Evolutionary conservation across 345 rosid species (phyloP).

Genomic region (Physaria fendleri): DNA sequence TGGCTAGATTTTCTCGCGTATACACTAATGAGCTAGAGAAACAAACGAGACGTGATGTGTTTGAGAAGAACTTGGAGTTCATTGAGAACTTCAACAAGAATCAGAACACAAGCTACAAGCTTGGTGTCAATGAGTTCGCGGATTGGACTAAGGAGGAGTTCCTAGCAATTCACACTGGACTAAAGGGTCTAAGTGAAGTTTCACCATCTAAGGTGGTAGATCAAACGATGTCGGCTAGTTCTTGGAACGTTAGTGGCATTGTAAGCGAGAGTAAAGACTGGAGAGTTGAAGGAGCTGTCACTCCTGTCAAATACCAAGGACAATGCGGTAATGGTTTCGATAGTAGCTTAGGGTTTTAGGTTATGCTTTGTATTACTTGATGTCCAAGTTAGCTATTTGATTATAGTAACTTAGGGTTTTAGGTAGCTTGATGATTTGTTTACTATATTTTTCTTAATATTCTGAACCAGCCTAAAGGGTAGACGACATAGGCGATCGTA

Average conservation of each 20-base stretch:
- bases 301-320: constrained; percentile 32
- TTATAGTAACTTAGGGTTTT: no score
- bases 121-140: constrained; percentile 46
- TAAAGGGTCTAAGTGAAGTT: background rate
- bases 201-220: background rate
- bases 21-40: constrained; percentile 19
- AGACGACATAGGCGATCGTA: no score
- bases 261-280: constrained; percentile 26
- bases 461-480: no score
- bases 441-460: no score
- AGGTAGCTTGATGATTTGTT: no score
- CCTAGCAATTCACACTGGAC: constrained; percentile 33
- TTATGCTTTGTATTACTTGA: background rate
- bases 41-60: constrained; percentile 23
- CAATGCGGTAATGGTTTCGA: constrained; percentile 38
- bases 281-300: constrained; percentile 35
- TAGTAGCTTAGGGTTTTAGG: no score
- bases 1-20: constrained; percentile 12
- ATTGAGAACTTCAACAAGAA: constrained; percentile 28
- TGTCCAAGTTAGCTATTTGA: background rate
- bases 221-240: background rate
- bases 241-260: constrained; percentile 3
- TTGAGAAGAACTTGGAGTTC: constrained; percentile 29
- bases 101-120: constrained; percentile 33
- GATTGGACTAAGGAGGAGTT: constrained; percentile 51